Evolutionary conservation across 2,329 filamentous ascomycete species (phyloP), one percentile per base, ranked within the genome.

Genomic region (Acrodontium crateriforme): DNA sequence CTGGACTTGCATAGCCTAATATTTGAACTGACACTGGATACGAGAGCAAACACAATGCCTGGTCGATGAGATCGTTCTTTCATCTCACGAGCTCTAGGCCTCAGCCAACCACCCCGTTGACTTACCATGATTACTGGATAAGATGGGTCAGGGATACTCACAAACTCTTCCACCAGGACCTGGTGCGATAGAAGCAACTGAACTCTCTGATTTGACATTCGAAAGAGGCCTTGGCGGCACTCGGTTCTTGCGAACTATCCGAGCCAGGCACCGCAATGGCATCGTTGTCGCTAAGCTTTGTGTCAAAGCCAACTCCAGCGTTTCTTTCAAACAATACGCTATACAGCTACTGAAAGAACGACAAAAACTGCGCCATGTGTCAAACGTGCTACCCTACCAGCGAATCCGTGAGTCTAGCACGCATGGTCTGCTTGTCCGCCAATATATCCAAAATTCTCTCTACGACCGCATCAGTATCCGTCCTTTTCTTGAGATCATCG

Each of bases 401-500:
- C 74, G 84, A 37, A 77, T 93, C 35, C 69, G 94, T 46, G 89
- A 98, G 58, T 94, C 85, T 9, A 77, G 81, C 37, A 85, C 77
- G 23, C 85, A 85, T 49, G 89, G 85, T 25, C 93, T 92, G 50
- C 70, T 98, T 12, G 82, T 94, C 32, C 78, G 89, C 28, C 91
- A 95, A 56, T 95, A 81, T 52, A 74, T 95, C 35, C 89, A 95
- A 57, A 94, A 80, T 62, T 95, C 89, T 14, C 69, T 98, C 4
- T 98, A 98, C 59, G 89, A 98, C 59, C 80, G 89, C 29, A 74
- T 98, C 55, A 92, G 89, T 56, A 98, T 89, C 6, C 74, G 91
- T 6, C 91, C 89, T 0, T 98, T 98, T 44, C 64, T 95, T 7
- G 91, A 98, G 55, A 82, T 92, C 40, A 89, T 98, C 40, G 89